Base-by-base conservation (phyloP, 305 asterid species). In the Andrographis paniculata region DNA sequence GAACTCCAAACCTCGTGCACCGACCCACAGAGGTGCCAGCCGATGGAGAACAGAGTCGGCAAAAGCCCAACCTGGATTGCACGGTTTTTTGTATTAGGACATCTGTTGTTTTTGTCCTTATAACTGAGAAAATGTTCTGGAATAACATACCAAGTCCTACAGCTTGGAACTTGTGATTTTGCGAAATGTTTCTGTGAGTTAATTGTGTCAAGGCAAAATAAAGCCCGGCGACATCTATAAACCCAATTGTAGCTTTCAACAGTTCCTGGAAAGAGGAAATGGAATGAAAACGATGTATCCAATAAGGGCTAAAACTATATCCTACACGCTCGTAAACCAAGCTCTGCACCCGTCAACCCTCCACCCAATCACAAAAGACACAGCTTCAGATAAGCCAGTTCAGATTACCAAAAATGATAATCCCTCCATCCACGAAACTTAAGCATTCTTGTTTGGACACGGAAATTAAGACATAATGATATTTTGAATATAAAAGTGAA, bases 1-100 rank as follows among this genome's bases (percentile, higher is more conserved):
- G 67, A 92, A 92, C 56, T 92, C 99, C 56, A 92, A 64, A 54
- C 99, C 95, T 75, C 89, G 81, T 61, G 96, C 96, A 55, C 99
- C 99, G 13, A 92, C 80, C 99, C 99, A 92, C 60, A 92, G 95
- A 2, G 99, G 96, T 20, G 89, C 95, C 75, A 92, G 67, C 64
- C 91, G 80, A 60, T 92, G 99, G 65, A 92, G 87, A 68, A 87
- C 79, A 18, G 99, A 75, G 67, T 92, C 91, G 64, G 96, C 99
- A 72, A 82, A 89, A 36, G 98, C 98, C 98, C 98, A 89, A 39
- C 98, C 96, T 85, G 76, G n/a, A n/a, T n/a, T n/a, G n/a, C n/a
- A n/a, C n/a, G n/a, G n/a, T n/a, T n/a, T n/a, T n/a, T n/a, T n/a
- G n/a, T n/a, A n/a, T n/a, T n/a, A n/a, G n/a, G n/a, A n/a, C n/a